A percentile compares a stretch with the other conserved stretches of the same genome.
Evolutionary conservation across 805 yeast species (phyloP).

Genomic region (Ogataea corticis): DNA sequence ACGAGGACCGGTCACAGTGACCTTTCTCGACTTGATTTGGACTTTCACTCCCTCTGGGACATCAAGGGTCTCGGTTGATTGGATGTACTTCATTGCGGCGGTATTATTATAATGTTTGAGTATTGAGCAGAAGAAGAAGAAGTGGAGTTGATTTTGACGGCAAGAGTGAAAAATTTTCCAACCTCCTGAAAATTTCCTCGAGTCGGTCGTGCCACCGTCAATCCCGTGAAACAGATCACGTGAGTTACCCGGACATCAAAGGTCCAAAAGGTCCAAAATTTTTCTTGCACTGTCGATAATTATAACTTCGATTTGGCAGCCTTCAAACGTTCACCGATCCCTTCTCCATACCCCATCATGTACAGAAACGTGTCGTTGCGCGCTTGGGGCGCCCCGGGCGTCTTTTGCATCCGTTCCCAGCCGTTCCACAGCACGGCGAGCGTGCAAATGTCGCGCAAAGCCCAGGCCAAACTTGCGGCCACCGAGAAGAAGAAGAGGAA

Average conservation of each 20-base stretch:
- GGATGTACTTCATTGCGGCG: constrained; percentile 56
- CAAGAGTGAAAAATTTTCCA: constrained; percentile 1
- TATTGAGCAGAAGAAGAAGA: neutral
- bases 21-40: constrained; percentile 83
- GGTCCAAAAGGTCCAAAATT: constrained; percentile 1
- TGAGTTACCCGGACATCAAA: constrained; percentile 2
- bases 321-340: neutral
- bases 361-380: neutral
- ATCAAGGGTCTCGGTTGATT: constrained; percentile 56
- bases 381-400: constrained; percentile 8
- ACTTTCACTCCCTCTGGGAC: constrained; percentile 93
- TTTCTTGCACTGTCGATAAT: neutral
- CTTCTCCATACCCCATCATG: neutral
- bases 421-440: constrained; percentile 13
- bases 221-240: neutral
- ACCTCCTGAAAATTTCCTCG: too few relatives aligned
- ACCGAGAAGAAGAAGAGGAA: constrained; percentile 20
- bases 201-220: neutral
- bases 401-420: constrained; percentile 4
- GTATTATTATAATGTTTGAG: neutral
- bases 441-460: constrained; percentile 13
- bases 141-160: neutral
- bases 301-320: too few relatives aligned
- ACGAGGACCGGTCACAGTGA: constrained; percentile 96
- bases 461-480: constrained; percentile 14